Percentiles rank a stretch among this genome's conserved stretches.
These are phyloP conservation scores for Raphanus sativus DNA, from an alignment of 345 rosid genomes.

Conservation along the genomic window DNA sequence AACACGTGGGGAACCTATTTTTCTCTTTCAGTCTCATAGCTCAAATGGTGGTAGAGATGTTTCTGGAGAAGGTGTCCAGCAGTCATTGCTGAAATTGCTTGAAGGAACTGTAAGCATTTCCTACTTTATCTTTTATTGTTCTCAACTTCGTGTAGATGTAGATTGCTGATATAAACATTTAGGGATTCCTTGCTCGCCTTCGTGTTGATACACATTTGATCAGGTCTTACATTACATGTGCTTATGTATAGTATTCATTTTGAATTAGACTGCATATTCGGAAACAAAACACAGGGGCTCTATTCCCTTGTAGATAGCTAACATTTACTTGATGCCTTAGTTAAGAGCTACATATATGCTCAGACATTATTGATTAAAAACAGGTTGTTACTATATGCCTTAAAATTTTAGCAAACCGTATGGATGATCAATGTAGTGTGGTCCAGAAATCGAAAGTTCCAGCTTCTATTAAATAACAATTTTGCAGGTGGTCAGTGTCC, in stretches of 20 bases:
- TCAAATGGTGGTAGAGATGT: conserved; percentile 84
- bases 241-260: background rate
- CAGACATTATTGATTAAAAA: background rate
- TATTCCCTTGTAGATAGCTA: background rate
- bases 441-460: background rate
- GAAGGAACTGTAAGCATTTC: conserved; percentile 86
- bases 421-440: background rate
- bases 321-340: background rate
- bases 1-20: conserved; percentile 2
- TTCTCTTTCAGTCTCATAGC: conserved; percentile 63
- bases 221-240: conserved; percentile 12
- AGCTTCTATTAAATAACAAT: background rate
- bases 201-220: conserved; percentile 1
- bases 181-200: background rate
- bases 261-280: background rate
- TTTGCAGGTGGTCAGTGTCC: conserved; percentile 77
- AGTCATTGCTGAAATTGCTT: conserved; percentile 90
- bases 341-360: background rate
- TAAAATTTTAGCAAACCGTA: background rate
- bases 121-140: background rate
- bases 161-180: conserved; percentile 16
- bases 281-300: background rate
- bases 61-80: conserved; percentile 99
- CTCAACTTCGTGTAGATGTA: background rate
- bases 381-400: background rate